phyloP scores from a whole-genome alignment of 2,329 filamentous ascomycete genomes.

The Hypoxylon sp. region DNA sequence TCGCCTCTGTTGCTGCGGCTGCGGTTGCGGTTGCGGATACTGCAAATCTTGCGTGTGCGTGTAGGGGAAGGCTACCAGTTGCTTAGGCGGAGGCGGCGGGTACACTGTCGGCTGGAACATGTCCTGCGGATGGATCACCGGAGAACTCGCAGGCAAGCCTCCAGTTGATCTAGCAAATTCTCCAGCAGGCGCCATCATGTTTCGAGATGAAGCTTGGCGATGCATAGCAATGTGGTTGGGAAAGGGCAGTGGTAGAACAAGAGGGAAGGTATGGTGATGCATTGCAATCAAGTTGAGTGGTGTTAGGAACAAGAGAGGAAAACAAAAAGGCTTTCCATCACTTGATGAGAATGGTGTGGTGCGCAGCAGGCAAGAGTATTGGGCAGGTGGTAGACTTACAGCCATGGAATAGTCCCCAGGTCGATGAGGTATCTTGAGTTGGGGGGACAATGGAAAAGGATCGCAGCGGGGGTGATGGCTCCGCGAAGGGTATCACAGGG shows the following conservation, averaged over 20 bases:
- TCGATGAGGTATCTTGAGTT: conserved; percentile 6
- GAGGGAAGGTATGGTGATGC: background rate
- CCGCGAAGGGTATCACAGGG: background rate
- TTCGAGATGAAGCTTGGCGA: background rate
- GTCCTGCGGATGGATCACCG: background rate
- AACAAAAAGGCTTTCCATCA: conserved; percentile 8
- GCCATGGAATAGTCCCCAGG: conserved; percentile 36
- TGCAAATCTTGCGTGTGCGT: background rate
- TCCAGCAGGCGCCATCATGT: background rate
- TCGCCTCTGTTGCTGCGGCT: background rate
- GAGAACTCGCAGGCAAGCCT: background rate
- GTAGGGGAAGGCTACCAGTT: background rate
- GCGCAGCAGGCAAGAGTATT: conserved; percentile 13
- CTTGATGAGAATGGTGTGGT: conserved; percentile 1
- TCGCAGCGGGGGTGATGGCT: background rate
- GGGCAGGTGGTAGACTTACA: conserved; percentile 32
- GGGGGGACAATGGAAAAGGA: background rate
- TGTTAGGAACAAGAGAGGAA: background rate
- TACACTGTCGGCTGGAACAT: background rate
- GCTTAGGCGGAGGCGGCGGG: background rate
- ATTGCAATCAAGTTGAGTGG: background rate
- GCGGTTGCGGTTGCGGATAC: background rate
- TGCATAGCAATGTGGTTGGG: background rate
- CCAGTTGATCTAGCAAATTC: background rate
- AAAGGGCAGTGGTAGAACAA: background rate